Evolutionary conservation across 1,139 yeast genomes (phyloP).

Genomic region (Blastobotrys illinoisensis): DNA sequence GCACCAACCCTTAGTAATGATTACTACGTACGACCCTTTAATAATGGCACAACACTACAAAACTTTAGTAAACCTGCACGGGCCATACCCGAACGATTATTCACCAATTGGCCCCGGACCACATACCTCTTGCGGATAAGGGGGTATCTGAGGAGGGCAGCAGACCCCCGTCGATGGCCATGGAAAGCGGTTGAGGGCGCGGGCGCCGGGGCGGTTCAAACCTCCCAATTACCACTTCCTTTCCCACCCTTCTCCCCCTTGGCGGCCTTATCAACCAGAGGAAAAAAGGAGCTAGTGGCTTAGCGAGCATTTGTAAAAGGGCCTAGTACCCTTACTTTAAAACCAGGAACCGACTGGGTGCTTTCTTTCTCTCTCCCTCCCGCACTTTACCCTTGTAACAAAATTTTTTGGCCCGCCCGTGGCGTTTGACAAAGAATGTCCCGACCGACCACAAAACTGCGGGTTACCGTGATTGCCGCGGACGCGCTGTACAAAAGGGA

Average conservation of each 20-base stretch:
- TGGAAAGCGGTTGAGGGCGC: background rate
- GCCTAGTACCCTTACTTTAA: background rate
- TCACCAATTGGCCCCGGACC: too few species aligned
- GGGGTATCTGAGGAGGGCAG: background rate
- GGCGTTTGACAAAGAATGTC: background rate
- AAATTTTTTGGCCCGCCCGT: background rate
- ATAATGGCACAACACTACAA: too few species aligned
- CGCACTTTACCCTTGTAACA: background rate
- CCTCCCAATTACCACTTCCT: background rate
- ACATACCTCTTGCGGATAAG: too few species aligned
- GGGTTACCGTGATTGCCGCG: slow-evolving; percentile 67
- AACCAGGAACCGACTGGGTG: background rate
- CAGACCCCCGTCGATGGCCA: background rate
- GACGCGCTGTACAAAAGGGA: slow-evolving; percentile 94
- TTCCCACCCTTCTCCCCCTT: background rate
- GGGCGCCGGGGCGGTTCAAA: background rate
- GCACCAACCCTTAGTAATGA: too few species aligned
- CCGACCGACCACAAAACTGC: slow-evolving; percentile 4
- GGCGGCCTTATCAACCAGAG: background rate
- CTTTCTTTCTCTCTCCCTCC: background rate
- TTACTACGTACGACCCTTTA: background rate
- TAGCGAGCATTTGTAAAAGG: background rate
- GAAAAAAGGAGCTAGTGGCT: background rate
- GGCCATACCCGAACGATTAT: too few species aligned
- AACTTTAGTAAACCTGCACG: too few species aligned